These are phyloP conservation scores for Chloranthus sessilifolius DNA, from an alignment of 164 flowering plant species.

Conservation along the genomic window DNA sequence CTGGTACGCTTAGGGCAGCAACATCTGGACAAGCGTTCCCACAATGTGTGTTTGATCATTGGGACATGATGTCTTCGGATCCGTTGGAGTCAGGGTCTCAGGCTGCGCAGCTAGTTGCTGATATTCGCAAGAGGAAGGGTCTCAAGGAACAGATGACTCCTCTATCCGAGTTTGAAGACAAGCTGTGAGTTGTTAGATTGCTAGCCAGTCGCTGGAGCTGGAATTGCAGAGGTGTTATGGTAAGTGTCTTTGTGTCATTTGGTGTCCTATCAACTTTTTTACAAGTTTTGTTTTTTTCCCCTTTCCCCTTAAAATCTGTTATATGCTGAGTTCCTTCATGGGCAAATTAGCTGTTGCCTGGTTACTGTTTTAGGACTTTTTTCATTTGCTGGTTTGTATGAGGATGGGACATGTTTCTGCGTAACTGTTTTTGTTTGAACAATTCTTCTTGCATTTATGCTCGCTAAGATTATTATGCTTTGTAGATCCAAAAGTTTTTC, in stretches of 20 bases:
- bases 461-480: background rate
- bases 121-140: conserved; percentile 51
- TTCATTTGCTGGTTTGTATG: background rate
- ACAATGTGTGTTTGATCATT: conserved; percentile 56
- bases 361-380: background rate
- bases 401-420: background rate
- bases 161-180: conserved; percentile 51
- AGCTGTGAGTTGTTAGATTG: conserved; percentile 23
- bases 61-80: conserved; percentile 55
- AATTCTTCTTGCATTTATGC: background rate
- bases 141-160: conserved; percentile 56
- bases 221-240: too few species aligned
- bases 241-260: background rate
- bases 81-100: conserved; percentile 44
- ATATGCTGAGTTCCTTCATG: too few species aligned
- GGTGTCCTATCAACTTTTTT: background rate
- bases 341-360: background rate
- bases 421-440: background rate
- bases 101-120: conserved; percentile 31
- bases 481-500: background rate
- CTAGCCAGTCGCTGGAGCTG: too few species aligned
- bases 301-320: too few species aligned
- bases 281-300: background rate
- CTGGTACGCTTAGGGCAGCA: conserved; percentile 35
- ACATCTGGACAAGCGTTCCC: conserved; percentile 65